These are phyloP conservation scores for Xylaria longipes DNA, from an alignment of 495 filamentous ascomycete species.

Conservation along the genomic window DNA sequence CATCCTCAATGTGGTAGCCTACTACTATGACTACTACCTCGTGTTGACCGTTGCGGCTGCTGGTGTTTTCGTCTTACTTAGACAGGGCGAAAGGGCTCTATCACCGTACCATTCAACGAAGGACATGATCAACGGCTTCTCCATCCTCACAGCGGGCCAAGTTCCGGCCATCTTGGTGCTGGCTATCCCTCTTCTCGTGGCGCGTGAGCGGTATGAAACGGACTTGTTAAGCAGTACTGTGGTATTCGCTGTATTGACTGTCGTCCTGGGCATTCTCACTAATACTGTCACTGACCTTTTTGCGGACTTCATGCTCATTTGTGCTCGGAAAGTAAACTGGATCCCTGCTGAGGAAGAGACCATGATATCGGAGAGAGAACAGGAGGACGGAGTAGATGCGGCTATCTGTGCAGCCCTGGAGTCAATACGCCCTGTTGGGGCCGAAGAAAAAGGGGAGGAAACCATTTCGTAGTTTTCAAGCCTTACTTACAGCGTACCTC, in stretches of 20 bases:
- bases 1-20: slow-evolving; percentile 15
- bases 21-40: slow-evolving; percentile 25
- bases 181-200: slow-evolving; percentile 16
- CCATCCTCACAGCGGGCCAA: slow-evolving; percentile 20
- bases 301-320: slow-evolving; percentile 17
- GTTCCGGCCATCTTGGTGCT: slow-evolving; percentile 18
- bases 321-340: slow-evolving; percentile 11
- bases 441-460: neutral
- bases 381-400: neutral
- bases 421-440: neutral
- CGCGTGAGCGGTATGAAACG: slow-evolving; percentile 7
- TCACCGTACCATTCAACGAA: slow-evolving; percentile 21
- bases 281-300: slow-evolving; percentile 21
- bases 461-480: neutral
- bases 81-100: slow-evolving; percentile 21
- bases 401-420: slow-evolving; percentile 10
- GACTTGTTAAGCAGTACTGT: slow-evolving; percentile 7
- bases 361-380: neutral
- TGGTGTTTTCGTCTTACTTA: slow-evolving; percentile 18
- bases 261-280: slow-evolving; percentile 14
- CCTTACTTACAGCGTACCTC: neutral
- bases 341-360: slow-evolving; percentile 16
- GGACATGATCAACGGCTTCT: slow-evolving; percentile 23
- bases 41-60: slow-evolving; percentile 19
- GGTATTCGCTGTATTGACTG: slow-evolving; percentile 15